A percentile compares a stretch with the other conserved stretches of the same genome.
These are phyloP conservation scores for Cryptococcus floricola DNA, from an alignment of 1,284 basidiomycete genomes.

Conservation along the genomic window DNA sequence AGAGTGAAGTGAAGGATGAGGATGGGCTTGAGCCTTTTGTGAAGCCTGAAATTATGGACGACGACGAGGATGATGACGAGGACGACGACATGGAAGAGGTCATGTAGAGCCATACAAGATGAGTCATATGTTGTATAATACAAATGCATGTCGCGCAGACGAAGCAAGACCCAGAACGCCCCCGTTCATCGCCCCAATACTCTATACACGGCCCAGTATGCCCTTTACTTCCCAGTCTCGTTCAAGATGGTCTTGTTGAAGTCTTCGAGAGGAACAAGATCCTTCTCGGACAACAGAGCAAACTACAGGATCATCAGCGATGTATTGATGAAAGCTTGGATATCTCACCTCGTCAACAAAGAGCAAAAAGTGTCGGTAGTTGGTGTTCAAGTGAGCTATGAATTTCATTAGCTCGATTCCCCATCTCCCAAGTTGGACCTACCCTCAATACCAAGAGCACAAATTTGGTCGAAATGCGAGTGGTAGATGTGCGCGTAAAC, in stretches of 20 bases:
- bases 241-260: conserved; percentile 92
- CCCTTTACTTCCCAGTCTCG: conserved; percentile 52
- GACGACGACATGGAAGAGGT: conserved; percentile 15
- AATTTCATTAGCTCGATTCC: neutral
- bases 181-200: no score
- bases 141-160: neutral
- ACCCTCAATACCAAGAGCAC: conserved; percentile 97
- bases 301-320: conserved; percentile 58
- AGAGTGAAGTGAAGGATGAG: neutral
- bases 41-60: conserved; percentile 17
- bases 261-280: conserved; percentile 91
- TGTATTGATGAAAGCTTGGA: neutral
- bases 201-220: neutral
- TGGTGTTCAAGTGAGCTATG: conserved; percentile 94
- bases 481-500: conserved; percentile 99
- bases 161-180: neutral
- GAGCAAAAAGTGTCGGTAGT: conserved; percentile 96
- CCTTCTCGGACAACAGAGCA: conserved; percentile 93
- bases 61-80: conserved; percentile 18
- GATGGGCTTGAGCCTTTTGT: conserved; percentile 3
- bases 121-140: neutral
- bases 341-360: conserved; percentile 82
- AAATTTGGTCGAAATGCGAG: conserved; percentile 98
- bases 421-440: conserved; percentile 16
- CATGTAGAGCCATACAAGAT: neutral